These are phyloP conservation scores for Lepidium aucheri DNA, from an alignment of 345 rosid species.

Conservation along the genomic window DNA sequence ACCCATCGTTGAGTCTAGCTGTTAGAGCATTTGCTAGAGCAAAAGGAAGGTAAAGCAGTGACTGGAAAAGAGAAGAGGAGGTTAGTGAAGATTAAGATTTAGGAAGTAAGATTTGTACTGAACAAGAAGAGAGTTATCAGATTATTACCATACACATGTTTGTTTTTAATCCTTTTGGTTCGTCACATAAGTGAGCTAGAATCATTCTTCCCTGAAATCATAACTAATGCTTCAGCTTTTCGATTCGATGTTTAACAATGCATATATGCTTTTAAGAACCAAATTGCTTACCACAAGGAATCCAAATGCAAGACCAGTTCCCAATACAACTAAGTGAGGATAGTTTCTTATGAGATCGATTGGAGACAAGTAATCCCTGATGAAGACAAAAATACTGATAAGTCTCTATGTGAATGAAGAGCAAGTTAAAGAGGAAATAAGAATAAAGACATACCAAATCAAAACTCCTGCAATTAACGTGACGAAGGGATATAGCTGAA, in stretches of 20 bases:
- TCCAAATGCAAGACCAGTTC: constrained; percentile 99
- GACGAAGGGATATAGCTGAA: constrained; percentile 74
- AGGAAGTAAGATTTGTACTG: background rate
- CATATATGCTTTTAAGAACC: background rate
- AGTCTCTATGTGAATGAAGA: background rate
- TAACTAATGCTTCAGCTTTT: constrained; percentile 8
- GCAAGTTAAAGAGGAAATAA: background rate
- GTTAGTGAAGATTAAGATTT: background rate
- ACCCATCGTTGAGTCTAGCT: constrained; percentile 89
- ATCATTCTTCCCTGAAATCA: constrained; percentile 88
- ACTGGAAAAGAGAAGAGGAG: constrained; percentile 34
- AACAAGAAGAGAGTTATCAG: background rate
- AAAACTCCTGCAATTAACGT: constrained; percentile 77
- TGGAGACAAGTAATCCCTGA: constrained; percentile 49
- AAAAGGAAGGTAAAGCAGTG: constrained; percentile 82
- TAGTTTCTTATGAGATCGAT: constrained; percentile 65
- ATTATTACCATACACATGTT: constrained; percentile 92
- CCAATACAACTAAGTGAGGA: constrained; percentile 80
- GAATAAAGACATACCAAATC: constrained; percentile 45
- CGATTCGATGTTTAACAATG: background rate
- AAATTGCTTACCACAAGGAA: constrained; percentile 81
- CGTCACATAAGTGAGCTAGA: constrained; percentile 96
- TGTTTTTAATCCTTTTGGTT: constrained; percentile 96
- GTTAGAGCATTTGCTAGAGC: constrained; percentile 93
- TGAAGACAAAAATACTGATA: background rate